Evolutionary conservation across 140 eudicot species (phyloP).

Genomic region (Bidens hawaiensis): DNA sequence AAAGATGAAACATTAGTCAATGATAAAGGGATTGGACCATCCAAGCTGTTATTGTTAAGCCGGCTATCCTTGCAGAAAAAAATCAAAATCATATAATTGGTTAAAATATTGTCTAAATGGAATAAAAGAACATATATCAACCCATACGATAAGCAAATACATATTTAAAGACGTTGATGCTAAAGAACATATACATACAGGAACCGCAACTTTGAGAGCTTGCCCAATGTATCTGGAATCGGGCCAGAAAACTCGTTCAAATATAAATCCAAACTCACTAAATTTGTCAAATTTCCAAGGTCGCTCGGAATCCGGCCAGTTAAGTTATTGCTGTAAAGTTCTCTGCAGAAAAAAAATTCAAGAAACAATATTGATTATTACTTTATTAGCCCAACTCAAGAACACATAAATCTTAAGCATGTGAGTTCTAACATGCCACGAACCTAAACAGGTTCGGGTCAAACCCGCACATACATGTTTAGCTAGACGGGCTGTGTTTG

Average conservation of each 20-base stretch:
- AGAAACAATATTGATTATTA: too few species aligned
- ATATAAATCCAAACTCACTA: not conserved
- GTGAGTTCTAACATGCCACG: too few species aligned
- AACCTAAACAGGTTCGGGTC: too few species aligned
- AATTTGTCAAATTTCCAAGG: constrained; percentile 15
- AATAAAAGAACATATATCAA: not conserved
- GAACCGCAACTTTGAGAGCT: too few species aligned
- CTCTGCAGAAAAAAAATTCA: too few species aligned
- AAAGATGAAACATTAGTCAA: constrained; percentile 71
- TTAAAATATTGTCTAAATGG: not conserved
- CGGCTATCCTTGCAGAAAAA: constrained; percentile 67
- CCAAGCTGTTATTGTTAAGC: constrained; percentile 83
- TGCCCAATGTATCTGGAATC: too few species aligned
- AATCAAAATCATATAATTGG: not conserved
- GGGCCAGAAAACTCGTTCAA: too few species aligned
- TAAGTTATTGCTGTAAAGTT: too few species aligned
- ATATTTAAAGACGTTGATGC: not conserved
- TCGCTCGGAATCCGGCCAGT: constrained; percentile 50
- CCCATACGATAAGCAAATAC: not conserved
- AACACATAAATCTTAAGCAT: not conserved
- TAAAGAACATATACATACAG: too few species aligned
- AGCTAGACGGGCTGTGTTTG: too few species aligned
- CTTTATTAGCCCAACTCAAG: not conserved
- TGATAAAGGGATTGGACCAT: constrained; percentile 69
- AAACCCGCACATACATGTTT: too few species aligned